phyloP scores from a whole-genome alignment of 75 land plant species.

The Pseudotsuga menziesii region DNA sequence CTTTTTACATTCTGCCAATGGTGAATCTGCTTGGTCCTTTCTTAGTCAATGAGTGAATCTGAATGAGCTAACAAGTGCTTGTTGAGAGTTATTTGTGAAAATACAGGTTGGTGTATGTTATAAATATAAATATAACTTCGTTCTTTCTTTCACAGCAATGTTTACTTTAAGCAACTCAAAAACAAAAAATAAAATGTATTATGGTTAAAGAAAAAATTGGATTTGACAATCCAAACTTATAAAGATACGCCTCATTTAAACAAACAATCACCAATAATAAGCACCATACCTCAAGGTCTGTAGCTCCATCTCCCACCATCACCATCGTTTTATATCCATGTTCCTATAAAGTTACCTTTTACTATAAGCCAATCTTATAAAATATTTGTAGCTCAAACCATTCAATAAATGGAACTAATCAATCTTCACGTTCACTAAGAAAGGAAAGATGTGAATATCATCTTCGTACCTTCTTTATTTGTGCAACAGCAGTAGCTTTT shows the following conservation, averaged over 20 bases:
- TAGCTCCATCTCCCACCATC: conserved; percentile 99
- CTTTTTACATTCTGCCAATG: too few species aligned
- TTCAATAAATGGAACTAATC: background rate
- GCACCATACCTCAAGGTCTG: conserved; percentile 90
- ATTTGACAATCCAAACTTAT: background rate
- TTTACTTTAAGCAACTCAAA: background rate
- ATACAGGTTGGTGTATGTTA: conserved; percentile 1
- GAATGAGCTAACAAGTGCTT: background rate
- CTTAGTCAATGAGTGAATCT: too few species aligned
- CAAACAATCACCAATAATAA: background rate
- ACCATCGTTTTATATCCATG: conserved; percentile 66
- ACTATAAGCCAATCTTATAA: background rate
- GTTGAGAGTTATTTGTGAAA: background rate
- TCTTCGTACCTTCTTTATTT: conserved; percentile 67
- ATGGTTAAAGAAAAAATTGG: too few species aligned
- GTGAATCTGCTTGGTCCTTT: too few species aligned
- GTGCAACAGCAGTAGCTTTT: conserved; percentile 81
- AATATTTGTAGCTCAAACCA: background rate
- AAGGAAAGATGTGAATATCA: background rate
- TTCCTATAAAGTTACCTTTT: conserved; percentile 34
- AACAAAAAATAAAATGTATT: background rate
- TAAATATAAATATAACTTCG: background rate
- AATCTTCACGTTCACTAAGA: background rate
- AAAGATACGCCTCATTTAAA: background rate
- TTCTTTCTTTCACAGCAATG: background rate